phyloP scores from a whole-genome alignment of 225 moss, liverwort and hornwort species.

The Polytrichum commune region DNA sequence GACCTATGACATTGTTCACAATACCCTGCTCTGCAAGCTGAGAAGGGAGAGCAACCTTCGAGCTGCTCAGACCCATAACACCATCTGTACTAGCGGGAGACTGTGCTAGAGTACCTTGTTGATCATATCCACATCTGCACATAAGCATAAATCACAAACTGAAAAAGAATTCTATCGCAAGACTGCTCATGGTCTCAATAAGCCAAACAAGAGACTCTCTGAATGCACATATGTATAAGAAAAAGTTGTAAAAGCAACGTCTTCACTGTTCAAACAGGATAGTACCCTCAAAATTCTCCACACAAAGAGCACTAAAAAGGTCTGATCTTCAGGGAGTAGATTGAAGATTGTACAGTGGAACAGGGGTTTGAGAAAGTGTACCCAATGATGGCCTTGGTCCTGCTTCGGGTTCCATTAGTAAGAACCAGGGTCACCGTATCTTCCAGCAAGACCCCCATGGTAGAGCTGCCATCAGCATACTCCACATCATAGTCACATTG shows the following conservation, averaged over 20 bases:
- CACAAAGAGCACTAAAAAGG: too few relatives aligned
- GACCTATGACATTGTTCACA: constrained; percentile 63
- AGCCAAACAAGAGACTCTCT: too few relatives aligned
- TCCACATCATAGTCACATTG: constrained; percentile 91
- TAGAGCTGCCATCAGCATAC: constrained; percentile 87
- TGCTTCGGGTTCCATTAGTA: constrained; percentile 67
- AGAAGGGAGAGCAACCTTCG: constrained; percentile 49
- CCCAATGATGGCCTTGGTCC: constrained; percentile 65
- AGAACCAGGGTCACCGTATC: constrained; percentile 67
- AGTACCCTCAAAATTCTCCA: too few relatives aligned
- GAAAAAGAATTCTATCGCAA: too few relatives aligned
- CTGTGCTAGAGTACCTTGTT: constrained; percentile 52
- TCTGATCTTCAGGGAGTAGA: too few relatives aligned
- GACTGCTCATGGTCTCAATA: too few relatives aligned
- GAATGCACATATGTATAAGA: too few relatives aligned
- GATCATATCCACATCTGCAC: constrained; percentile 81
- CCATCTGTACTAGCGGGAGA: constrained; percentile 69
- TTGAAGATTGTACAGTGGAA: too few relatives aligned
- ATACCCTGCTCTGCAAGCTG: constrained; percentile 58
- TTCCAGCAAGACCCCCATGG: constrained; percentile 77
- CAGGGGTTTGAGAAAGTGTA: constrained; percentile 10
- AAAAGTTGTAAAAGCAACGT: too few relatives aligned
- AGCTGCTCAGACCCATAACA: constrained; percentile 72
- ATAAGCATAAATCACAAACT: neutral
- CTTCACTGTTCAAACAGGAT: too few relatives aligned